These are phyloP conservation scores for Apophysomyces elegans DNA, from an alignment of 371 early-diverging fungal species.

Conservation along the genomic window DNA sequence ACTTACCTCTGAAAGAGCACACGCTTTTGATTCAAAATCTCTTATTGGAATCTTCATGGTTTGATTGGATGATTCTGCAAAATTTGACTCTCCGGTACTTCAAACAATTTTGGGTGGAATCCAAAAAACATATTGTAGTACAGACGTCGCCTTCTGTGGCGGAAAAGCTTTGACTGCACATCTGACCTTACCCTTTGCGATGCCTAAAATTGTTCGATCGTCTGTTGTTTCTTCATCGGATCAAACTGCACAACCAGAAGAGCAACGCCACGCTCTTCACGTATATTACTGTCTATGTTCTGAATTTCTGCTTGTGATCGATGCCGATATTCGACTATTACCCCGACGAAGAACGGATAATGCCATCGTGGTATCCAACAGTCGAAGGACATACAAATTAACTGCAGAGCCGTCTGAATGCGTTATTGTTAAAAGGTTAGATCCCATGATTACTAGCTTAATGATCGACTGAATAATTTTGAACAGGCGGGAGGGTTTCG, in stretches of 20 bases:
- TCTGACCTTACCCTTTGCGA: constrained; percentile 18
- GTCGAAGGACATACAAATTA: constrained; percentile 63
- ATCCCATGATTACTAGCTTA: background rate
- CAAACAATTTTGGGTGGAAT: too few relatives aligned
- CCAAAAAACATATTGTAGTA: too few relatives aligned
- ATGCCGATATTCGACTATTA: constrained; percentile 59
- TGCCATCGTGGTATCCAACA: constrained; percentile 65
- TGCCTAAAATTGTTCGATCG: constrained; percentile 73
- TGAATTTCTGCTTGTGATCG: constrained; percentile 74
- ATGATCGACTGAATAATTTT: background rate
- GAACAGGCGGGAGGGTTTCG: constrained; percentile 54
- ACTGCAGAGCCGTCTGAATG: constrained; percentile 54
- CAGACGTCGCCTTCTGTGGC: too few relatives aligned
- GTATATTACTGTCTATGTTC: constrained; percentile 79
- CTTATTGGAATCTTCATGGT: too few relatives aligned
- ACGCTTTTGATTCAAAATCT: too few relatives aligned
- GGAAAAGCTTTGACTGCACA: background rate
- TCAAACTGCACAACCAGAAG: constrained; percentile 37
- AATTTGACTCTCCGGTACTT: too few relatives aligned
- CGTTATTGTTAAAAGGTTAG: constrained; percentile 55
- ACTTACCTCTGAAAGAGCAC: too few relatives aligned
- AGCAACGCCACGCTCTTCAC: constrained; percentile 50
- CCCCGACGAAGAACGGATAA: constrained; percentile 70
- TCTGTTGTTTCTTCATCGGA: constrained; percentile 69
- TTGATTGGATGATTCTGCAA: too few relatives aligned